Percentiles rank a stretch among this genome's conserved stretches.
Conservation (phyloP, 2,329 filamentous ascomycete species). For the Blastomyces gilchristii region DNA sequence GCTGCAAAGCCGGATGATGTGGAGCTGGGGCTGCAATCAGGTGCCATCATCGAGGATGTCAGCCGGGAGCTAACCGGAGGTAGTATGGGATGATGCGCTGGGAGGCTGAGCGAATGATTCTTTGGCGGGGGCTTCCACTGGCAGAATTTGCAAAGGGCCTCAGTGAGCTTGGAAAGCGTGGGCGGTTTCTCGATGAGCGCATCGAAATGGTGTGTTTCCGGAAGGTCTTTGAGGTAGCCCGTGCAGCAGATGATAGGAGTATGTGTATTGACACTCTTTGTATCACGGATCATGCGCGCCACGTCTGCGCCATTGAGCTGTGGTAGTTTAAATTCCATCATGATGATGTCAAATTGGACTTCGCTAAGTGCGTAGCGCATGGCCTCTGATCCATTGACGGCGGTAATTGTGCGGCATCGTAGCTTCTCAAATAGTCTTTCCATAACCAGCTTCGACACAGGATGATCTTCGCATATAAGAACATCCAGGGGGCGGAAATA, state of each 20-base stretch:
- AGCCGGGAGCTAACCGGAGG: conserved; percentile 46
- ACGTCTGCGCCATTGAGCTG: conserved; percentile 93
- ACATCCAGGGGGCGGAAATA: conserved; percentile 86
- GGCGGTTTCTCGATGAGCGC: conserved; percentile 94
- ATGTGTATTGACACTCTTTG: conserved; percentile 85
- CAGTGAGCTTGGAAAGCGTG: conserved; percentile 78
- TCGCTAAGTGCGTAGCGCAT: conserved; percentile 91
- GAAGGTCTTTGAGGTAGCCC: conserved; percentile 93
- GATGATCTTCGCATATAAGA: conserved; percentile 94
- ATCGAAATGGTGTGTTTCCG: conserved; percentile 91
- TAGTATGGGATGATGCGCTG: conserved; percentile 47
- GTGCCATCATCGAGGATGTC: conserved; percentile 38
- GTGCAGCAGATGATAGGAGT: conserved; percentile 96
- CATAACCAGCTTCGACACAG: conserved; percentile 97
- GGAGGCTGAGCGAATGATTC: conserved; percentile 45
- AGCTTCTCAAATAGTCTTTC: conserved; percentile 93
- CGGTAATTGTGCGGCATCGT: conserved; percentile 85
- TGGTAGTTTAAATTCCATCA: conserved; percentile 92
- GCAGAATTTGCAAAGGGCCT: conserved; percentile 77
- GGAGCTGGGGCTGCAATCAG: conserved; percentile 74
- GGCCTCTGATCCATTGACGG: conserved; percentile 80
- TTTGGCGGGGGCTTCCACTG: conserved; percentile 79
- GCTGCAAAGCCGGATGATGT: conserved; percentile 61
- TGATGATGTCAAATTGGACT: conserved; percentile 97
- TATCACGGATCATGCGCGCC: conserved; percentile 94